Evolutionary conservation across 2,329 filamentous ascomycete species (phyloP).

Genomic region (Sporothrix schenckii): DNA sequence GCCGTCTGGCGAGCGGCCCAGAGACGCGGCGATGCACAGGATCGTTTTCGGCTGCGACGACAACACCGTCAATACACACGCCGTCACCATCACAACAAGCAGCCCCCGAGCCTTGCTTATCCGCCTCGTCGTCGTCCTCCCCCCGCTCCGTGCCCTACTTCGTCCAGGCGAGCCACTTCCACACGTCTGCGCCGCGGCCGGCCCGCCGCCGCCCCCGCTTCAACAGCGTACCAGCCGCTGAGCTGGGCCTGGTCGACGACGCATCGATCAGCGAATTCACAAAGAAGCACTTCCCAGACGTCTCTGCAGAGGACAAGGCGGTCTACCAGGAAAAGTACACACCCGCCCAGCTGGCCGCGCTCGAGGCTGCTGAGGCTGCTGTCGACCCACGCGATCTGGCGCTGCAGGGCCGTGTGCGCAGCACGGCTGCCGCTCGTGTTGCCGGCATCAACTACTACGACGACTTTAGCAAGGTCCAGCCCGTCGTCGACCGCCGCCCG

Average conservation of each 20-base stretch:
- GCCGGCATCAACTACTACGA: constrained; percentile 70
- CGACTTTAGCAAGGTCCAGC: constrained; percentile 76
- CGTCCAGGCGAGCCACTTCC: constrained; percentile 45
- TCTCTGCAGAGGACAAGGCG: constrained; percentile 67
- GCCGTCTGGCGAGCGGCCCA: constrained; percentile 31
- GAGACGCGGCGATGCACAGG: constrained; percentile 19
- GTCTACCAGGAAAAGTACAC: constrained; percentile 71
- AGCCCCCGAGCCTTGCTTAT: background rate
- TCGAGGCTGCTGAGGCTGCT: constrained; percentile 77
- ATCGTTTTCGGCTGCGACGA: background rate
- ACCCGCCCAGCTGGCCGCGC: constrained; percentile 75
- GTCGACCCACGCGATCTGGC: constrained; percentile 75
- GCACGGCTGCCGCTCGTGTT: constrained; percentile 63
- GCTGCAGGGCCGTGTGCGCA: constrained; percentile 70
- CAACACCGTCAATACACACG: constrained; percentile 16
- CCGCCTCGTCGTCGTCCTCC: background rate
- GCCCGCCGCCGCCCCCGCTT: constrained; percentile 55
- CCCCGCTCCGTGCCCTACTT: constrained; percentile 4
- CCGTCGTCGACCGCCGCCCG: constrained; percentile 72
- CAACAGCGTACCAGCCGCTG: constrained; percentile 55
- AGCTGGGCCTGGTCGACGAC: constrained; percentile 55
- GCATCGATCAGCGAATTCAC: constrained; percentile 51
- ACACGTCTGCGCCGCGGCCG: constrained; percentile 54
- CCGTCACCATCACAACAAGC: background rate
- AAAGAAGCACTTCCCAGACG: constrained; percentile 60